Evolutionary conservation across 2,329 filamentous ascomycete genomes (phyloP).

Genomic region (Fusarium poae): DNA sequence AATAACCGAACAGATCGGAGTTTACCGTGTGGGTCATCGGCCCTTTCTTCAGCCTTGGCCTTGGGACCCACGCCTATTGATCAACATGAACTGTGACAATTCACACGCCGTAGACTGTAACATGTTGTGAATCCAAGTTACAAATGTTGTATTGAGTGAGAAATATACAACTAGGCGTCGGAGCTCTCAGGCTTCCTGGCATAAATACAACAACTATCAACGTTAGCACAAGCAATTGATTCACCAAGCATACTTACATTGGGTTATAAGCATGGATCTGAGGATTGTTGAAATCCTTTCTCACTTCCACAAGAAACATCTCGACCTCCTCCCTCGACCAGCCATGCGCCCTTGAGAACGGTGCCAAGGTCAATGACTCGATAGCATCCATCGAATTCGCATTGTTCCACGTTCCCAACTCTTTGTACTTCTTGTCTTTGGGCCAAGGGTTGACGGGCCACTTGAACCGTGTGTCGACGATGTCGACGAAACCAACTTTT

Average conservation of each 20-base stretch:
- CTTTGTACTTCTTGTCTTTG: constrained; percentile 23
- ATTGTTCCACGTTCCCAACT: constrained; percentile 25
- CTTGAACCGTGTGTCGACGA: constrained; percentile 3
- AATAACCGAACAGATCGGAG: not conserved
- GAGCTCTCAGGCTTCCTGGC: not conserved
- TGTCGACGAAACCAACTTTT: constrained; percentile 4
- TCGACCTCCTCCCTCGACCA: constrained; percentile 29
- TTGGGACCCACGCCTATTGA: no score
- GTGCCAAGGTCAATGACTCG: constrained; percentile 19
- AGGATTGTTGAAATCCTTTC: constrained; percentile 27
- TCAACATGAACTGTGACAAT: no score
- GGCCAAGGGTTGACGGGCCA: constrained; percentile 33
- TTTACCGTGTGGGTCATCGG: no score
- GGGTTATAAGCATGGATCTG: constrained; percentile 34
- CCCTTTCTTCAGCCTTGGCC: no score
- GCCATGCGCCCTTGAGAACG: constrained; percentile 20
- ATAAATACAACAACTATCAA: not conserved
- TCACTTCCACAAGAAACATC: constrained; percentile 15
- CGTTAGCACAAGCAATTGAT: not conserved
- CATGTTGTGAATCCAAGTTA: no score
- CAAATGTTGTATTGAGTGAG: not conserved
- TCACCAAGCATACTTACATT: not conserved
- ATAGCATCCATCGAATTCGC: not conserved
- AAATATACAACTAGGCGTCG: not conserved
- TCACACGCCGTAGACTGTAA: no score